Evolutionary conservation across 306 rosid species (phyloP).

Genomic region (Oxytropis ochrocephala): DNA sequence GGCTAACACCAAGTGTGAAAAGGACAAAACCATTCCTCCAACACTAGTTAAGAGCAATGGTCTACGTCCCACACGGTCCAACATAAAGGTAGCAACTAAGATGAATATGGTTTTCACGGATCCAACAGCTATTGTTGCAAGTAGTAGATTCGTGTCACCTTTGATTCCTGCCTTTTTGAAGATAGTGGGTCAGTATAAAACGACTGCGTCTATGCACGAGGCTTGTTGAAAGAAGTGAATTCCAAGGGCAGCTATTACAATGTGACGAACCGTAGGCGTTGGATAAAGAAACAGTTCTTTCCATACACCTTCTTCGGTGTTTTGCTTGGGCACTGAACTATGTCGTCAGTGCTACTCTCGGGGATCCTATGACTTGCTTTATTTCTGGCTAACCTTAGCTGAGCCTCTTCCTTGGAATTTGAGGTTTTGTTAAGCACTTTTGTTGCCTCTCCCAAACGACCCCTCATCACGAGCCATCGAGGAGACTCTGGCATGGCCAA

Average conservation of each 20-base stretch:
- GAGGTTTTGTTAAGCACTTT: too few species aligned
- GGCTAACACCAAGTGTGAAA: conserved; percentile 24
- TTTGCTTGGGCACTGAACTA: not conserved
- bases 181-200: conserved; percentile 62
- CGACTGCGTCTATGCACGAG: conserved; percentile 66
- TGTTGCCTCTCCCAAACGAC: too few species aligned
- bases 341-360: too few species aligned
- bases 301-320: conserved; percentile 22
- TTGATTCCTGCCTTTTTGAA: conserved; percentile 51
- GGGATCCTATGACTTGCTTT: too few species aligned
- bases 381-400: too few species aligned
- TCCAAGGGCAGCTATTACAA: conserved; percentile 45
- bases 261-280: conserved; percentile 54
- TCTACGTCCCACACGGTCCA: conserved; percentile 67
- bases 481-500: too few species aligned
- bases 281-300: too few species aligned
- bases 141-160: too few species aligned
- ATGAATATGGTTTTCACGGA: conserved; percentile 49
- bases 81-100: conserved; percentile 56
- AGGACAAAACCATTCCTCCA: conserved; percentile 56
- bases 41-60: conserved; percentile 55
- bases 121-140: conserved; percentile 24
- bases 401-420: too few species aligned
- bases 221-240: conserved; percentile 78
- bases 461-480: too few species aligned